A percentile compares a stretch with the other conserved stretches of the same genome.
These are phyloP conservation scores for Yamadazyma nakazawae DNA, from an alignment of 805 yeast species.

Conservation along the genomic window DNA sequence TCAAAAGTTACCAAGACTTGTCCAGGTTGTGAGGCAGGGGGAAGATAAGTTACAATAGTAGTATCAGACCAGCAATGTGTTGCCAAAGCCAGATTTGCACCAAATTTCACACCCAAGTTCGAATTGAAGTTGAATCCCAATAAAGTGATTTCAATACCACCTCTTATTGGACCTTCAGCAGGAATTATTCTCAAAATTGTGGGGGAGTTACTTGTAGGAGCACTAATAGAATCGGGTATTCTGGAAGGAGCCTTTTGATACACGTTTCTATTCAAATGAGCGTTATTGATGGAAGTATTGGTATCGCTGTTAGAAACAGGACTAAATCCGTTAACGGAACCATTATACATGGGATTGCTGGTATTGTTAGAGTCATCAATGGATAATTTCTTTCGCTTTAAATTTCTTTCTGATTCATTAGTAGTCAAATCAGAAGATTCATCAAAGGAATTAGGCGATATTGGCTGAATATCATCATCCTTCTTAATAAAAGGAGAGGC, in stretches of 20 bases:
- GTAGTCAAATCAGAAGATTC: constrained; percentile 56
- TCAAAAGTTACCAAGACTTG: constrained; percentile 88
- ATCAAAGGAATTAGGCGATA: constrained; percentile 63
- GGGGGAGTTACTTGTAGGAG: constrained; percentile 36
- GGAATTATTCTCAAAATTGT: constrained; percentile 86
- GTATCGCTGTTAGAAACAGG: constrained; percentile 47
- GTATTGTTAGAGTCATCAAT: constrained; percentile 42
- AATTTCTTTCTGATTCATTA: constrained; percentile 34
- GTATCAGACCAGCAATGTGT: constrained; percentile 96
- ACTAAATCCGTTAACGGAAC: constrained; percentile 39
- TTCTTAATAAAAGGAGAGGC: constrained; percentile 9
- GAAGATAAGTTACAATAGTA: constrained; percentile 89
- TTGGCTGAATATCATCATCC: constrained; percentile 27
- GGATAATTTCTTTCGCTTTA: constrained; percentile 48
- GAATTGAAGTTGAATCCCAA: constrained; percentile 84
- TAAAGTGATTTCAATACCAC: constrained; percentile 93
- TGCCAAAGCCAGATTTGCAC: constrained; percentile 71
- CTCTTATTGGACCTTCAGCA: constrained; percentile 91
- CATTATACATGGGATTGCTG: constrained; percentile 38
- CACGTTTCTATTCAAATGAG: constrained; percentile 4
- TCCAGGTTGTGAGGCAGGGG: constrained; percentile 87
- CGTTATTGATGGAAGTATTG: constrained; percentile 21
- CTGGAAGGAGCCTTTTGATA: constrained; percentile 12
- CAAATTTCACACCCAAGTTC: constrained; percentile 82
- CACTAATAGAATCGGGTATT: constrained; percentile 9